Conservation (phyloP, 768 basidiomycete species). For the Omphalotus guepiniiformis region DNA sequence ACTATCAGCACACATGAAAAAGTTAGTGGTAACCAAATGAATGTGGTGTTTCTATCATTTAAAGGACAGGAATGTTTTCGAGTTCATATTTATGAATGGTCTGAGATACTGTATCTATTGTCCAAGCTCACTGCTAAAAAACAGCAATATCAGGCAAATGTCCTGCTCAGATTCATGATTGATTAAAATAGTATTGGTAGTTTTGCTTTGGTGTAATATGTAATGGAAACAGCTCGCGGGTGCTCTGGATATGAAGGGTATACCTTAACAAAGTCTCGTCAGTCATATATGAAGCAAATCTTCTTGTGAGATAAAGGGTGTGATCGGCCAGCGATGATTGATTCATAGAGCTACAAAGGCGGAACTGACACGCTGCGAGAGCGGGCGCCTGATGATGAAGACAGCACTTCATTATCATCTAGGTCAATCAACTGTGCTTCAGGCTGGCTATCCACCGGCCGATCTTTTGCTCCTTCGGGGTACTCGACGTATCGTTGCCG, state of each 20-base stretch:
- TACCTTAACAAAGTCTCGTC: slow-evolving; percentile 1
- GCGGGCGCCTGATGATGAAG: slow-evolving; percentile 3
- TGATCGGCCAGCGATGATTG: no score
- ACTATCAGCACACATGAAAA: slow-evolving; percentile 55
- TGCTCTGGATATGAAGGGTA: slow-evolving; percentile 2
- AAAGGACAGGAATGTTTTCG: slow-evolving; percentile 2
- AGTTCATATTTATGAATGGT: background rate
- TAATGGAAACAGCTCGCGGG: background rate
- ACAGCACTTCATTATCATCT: slow-evolving; percentile 23
- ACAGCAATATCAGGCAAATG: no score
- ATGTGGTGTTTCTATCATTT: slow-evolving; percentile 17
- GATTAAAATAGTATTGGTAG: no score
- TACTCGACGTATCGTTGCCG: slow-evolving; percentile 3
- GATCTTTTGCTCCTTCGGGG: background rate
- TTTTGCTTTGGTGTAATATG: background rate
- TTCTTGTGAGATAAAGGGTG: background rate
- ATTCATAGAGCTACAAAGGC: no score
- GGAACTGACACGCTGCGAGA: no score
- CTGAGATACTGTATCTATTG: background rate
- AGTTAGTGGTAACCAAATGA: slow-evolving; percentile 36
- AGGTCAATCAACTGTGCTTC: slow-evolving; percentile 9
- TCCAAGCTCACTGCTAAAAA: no score
- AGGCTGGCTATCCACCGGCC: background rate
- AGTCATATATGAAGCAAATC: slow-evolving; percentile 7
- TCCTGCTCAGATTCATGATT: no score